Percentiles rank a stretch among this genome's conserved stretches.
phyloP scores from a whole-genome alignment of 208 protist genomes.

The Leishmania braziliensis region DNA sequence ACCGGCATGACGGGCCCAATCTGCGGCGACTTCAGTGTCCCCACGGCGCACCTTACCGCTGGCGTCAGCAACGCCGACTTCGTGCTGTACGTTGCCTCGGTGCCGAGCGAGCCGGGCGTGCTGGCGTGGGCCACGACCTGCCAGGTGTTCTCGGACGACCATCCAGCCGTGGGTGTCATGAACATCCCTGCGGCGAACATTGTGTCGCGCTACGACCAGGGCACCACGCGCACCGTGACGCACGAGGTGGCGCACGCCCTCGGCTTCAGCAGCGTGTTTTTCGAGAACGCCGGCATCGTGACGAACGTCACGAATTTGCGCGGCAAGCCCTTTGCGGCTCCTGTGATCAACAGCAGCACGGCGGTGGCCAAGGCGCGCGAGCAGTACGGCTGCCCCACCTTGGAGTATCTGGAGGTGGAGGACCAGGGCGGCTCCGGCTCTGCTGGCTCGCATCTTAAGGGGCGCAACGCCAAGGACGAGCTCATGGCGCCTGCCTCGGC shows the following conservation, averaged over 20 bases:
- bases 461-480: constrained; percentile 77
- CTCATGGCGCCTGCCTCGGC: constrained; percentile 59
- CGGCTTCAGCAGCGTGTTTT: constrained; percentile 54
- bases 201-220: not conserved
- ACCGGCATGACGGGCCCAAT: not conserved
- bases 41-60: constrained; percentile 33
- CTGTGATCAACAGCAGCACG: not conserved
- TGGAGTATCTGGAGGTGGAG: constrained; percentile 79
- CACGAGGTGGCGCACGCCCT: constrained; percentile 90
- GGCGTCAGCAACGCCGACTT: constrained; percentile 58
- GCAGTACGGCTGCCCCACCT: constrained; percentile 55
- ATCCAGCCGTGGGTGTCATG: constrained; percentile 43
- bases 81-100: constrained; percentile 66
- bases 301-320: not conserved
- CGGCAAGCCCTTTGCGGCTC: constrained; percentile 5
- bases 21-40: constrained; percentile 3
- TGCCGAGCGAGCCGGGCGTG: constrained; percentile 10
- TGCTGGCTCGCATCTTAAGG: constrained; percentile 82
- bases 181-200: constrained; percentile 55
- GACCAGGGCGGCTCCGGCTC: constrained; percentile 19
- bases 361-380: not conserved
- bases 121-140: constrained; percentile 57
- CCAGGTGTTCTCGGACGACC: constrained; percentile 14
- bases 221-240: constrained; percentile 31
- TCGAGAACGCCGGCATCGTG: constrained; percentile 14